Evolutionary conservation across 305 asterid species (phyloP), one percentile per base, ranked within the genome.

Genomic region (Ajuga reptans): DNA sequence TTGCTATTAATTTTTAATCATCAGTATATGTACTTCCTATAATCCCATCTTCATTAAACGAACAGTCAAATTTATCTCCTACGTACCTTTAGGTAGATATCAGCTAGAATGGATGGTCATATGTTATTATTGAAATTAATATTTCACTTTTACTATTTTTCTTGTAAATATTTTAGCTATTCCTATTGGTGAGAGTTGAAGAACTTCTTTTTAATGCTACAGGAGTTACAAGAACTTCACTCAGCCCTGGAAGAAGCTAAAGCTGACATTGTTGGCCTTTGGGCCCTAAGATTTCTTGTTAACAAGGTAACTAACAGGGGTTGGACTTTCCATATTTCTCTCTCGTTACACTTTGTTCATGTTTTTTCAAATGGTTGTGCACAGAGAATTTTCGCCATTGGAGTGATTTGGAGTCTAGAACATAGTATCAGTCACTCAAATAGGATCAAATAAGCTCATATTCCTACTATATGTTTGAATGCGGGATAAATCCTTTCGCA

Each of bases 191-290:
- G 64, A 70, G 15, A 39, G 61, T 57, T 57, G 10, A 64, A 18
- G 49, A 18, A 52, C 15, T 63, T 36, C 72, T 34, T 42, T 62
- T 52, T 56, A 68, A 56, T 66, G 60, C 64, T 34, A 46, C 83
- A 93, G 98, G 97, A 90, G 82, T 79, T 93, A 83, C 96, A 88
- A 90, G 96, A 93, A 79, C 88, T 93, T 79, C 96, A 93, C 84
- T 88, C 98, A 6, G 84, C 97, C 66, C 58, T 93, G 36, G 98
- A 93, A 84, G 98, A 93, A 85, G 97, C 98, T 64, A 93, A 93
- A 83, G 98, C 97, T n/a, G 98, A 93, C 83, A 90, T 93, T 75
- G 98, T 90, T 56, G 98, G 98, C 66, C 92, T 93, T 68, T 93
- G 98, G 98, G 94, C 98, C 64, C 86, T 93, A 73, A 82, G 87